Percentiles rank a stretch among this genome's conserved stretches.
phyloP scores from a whole-genome alignment of 1,284 basidiomycete genomes.

The Ganoderma boninense region DNA sequence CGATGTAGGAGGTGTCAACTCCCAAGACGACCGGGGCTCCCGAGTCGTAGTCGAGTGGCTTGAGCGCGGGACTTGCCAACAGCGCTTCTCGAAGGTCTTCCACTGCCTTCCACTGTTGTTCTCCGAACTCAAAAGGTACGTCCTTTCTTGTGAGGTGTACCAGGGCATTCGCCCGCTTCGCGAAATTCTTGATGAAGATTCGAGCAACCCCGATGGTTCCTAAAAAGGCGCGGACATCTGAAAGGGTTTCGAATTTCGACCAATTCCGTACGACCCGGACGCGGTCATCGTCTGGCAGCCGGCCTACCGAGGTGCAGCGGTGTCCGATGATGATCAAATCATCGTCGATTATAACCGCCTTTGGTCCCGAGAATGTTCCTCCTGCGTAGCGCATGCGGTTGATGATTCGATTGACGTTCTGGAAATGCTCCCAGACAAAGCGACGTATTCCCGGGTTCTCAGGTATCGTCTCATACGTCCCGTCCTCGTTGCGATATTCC shows the following conservation, averaged over 20 bases:
- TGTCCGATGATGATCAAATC: not conserved
- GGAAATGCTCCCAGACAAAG: slow-evolving; percentile 44
- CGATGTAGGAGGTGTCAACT: not conserved
- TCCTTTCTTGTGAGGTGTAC: slow-evolving; percentile 33
- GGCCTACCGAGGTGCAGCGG: not conserved
- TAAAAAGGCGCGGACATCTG: slow-evolving; percentile 36
- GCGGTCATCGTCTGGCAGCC: not conserved
- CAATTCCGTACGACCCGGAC: slow-evolving; percentile 28
- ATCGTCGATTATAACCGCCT: slow-evolving; percentile 28
- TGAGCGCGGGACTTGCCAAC: not conserved
- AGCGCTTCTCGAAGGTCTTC: not conserved
- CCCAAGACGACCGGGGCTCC: not conserved
- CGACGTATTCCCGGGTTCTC: slow-evolving; percentile 43
- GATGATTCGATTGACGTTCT: slow-evolving; percentile 41
- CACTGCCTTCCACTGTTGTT: not conserved
- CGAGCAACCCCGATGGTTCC: slow-evolving; percentile 33
- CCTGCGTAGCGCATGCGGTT: slow-evolving; percentile 40
- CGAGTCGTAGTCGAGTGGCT: not conserved
- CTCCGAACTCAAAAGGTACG: slow-evolving; percentile 24
- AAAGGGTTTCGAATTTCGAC: slow-evolving; percentile 27
- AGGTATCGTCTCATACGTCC: slow-evolving; percentile 36
- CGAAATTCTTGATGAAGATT: slow-evolving; percentile 34
- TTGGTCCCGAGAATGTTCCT: slow-evolving; percentile 38
- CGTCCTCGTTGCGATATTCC: slow-evolving; percentile 32
- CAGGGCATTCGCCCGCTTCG: not conserved